Percentiles rank a stretch among this genome's conserved stretches.
Conservation (phyloP, 1,284 basidiomycete species). For the Anthracocystis walkeri region DNA sequence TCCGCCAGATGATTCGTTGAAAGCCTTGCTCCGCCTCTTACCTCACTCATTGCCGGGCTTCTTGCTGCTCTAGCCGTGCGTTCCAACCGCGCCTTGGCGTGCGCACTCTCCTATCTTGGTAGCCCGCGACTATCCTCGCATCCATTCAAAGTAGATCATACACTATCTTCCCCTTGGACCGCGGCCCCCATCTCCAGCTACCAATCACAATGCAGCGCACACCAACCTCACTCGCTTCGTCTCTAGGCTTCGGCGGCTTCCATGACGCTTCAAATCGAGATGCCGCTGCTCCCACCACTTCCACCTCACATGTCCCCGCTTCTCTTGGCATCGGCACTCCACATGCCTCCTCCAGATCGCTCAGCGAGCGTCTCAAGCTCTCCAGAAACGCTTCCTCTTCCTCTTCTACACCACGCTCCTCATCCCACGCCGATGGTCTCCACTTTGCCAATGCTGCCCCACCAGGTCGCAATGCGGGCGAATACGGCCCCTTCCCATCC, state of each 20-base stretch:
- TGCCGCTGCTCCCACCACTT: not conserved
- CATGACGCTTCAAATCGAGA: conserved; percentile 4
- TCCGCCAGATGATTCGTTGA: not conserved
- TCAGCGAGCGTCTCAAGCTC: conserved; percentile 32
- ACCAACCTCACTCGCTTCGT: conserved; percentile 5
- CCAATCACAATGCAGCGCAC: conserved; percentile 14
- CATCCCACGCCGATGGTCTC: conserved; percentile 20
- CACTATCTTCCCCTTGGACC: not conserved
- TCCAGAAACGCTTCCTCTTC: conserved; percentile 19
- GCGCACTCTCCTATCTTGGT: not conserved
- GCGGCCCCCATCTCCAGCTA: no score
- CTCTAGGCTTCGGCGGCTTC: conserved; percentile 6
- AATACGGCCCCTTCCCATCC: conserved; percentile 17
- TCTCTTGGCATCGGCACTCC: conserved; percentile 37
- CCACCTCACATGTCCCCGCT: conserved; percentile 31
- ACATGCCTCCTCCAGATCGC: conserved; percentile 4
- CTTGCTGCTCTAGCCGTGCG: conserved; percentile 4
- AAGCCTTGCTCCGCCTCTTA: not conserved
- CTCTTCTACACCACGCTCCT: conserved; percentile 4
- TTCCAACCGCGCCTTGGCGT: conserved; percentile 14
- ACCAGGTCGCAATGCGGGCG: conserved; percentile 6
- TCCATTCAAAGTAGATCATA: not conserved
- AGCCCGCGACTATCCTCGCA: not conserved
- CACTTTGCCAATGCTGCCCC: conserved; percentile 20
- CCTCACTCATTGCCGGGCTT: not conserved